Evolutionary conservation across 2,329 filamentous ascomycete genomes (phyloP), one percentile per base, ranked within the genome.

Genomic region (Beauveria sp.): DNA sequence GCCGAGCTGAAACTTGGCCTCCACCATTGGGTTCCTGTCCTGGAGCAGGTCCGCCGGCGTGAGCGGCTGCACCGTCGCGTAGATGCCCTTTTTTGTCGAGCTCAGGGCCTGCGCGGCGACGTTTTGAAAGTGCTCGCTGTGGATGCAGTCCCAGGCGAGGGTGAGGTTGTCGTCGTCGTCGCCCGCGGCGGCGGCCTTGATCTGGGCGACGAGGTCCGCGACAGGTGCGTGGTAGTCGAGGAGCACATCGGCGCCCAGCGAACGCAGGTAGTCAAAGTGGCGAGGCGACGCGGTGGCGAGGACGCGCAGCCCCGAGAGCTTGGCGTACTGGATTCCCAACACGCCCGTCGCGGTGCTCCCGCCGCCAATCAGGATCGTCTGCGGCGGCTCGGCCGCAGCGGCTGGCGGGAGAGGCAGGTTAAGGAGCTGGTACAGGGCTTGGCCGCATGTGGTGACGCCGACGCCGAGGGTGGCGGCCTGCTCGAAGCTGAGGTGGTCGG

Each of bases 301-400:
- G 10, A 79, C 75, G 64, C 70, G 40, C 73, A 72, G 5, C 75
- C 77, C 7, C 75, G 75, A n/a, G 22, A 73, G 67, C 64, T 75
- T 76, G 60, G 76, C 76, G 64, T 68, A 76, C 66, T 79, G 77
- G 64, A 80, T 77, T 5, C 71, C 78, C 60, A 83, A 79, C 50
- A 83, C 80, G 69, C 79, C 80, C 0, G 83, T 83, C 2, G 82
- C 83, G 10, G 80, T 85, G 69, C 80, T 80, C 18, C 76, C 77
- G 48, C 77, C 79, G 60, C 80, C 79, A 63, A 79, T 77, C 24
- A 80, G 65, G 46, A 80, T 66, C 0, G 76, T 10, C 38, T 46
- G 58, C 20, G 16, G 43, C 18, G 71, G 48, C 74, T 67, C 45
- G 74, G 68, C 10, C 75, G 69, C 60, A 6, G 77, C 73, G 9